phyloP scores from a whole-genome alignment of 1,284 basidiomycete species.

The Stereum hirsutum region DNA sequence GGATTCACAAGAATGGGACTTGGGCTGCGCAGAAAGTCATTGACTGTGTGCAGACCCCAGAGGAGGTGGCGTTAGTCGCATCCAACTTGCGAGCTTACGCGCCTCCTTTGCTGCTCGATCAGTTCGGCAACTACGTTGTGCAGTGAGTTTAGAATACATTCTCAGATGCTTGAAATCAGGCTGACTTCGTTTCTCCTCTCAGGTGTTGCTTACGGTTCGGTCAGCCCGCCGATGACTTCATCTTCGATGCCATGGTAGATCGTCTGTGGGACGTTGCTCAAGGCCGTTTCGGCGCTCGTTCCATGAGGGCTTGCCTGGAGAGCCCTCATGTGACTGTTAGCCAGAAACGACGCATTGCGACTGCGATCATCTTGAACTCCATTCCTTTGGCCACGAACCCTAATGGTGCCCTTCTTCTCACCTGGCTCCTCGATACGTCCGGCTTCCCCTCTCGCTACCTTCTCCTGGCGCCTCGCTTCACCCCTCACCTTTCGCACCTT shows the following conservation, averaged over 20 bases:
- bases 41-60: slow-evolving; percentile 85
- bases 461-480: slow-evolving; percentile 89
- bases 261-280: slow-evolving; percentile 98
- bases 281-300: slow-evolving; percentile 93
- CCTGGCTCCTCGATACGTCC: slow-evolving; percentile 95
- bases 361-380: slow-evolving; percentile 92
- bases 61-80: slow-evolving; percentile 81
- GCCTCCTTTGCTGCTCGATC: slow-evolving; percentile 90
- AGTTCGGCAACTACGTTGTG: slow-evolving; percentile 98
- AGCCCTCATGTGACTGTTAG: slow-evolving; percentile 77
- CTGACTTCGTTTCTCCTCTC: slow-evolving; percentile 7
- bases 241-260: slow-evolving; percentile 97
- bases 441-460: slow-evolving; percentile 89
- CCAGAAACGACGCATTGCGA: slow-evolving; percentile 92
- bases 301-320: slow-evolving; percentile 96
- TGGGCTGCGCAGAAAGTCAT: slow-evolving; percentile 99
- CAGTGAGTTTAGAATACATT: slow-evolving; percentile 44
- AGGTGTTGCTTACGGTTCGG: slow-evolving; percentile 92
- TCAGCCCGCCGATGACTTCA: slow-evolving; percentile 84
- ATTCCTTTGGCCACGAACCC: slow-evolving; percentile 97
- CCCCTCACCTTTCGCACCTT: slow-evolving; percentile 90
- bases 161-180: too few relatives aligned
- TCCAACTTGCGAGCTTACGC: slow-evolving; percentile 86
- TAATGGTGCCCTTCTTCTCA: slow-evolving; percentile 91
- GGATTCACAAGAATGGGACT: slow-evolving; percentile 99